These are phyloP conservation scores for Aspergillus novoparasiticus DNA, from an alignment of 2,329 filamentous ascomycete species.

Conservation along the genomic window DNA sequence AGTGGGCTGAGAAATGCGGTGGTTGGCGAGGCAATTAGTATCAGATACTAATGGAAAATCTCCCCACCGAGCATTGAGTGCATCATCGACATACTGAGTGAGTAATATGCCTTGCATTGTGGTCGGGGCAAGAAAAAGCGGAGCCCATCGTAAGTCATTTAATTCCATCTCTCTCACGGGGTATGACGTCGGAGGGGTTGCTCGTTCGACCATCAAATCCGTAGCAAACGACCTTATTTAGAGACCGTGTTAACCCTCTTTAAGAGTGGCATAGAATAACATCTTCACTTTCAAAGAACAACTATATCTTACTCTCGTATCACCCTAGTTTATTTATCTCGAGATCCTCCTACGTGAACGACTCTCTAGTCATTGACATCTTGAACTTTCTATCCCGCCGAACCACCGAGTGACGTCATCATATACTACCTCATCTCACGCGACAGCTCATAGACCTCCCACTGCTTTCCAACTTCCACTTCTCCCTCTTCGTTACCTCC, in stretches of 20 bases:
- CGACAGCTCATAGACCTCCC: not conserved
- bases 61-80: not conserved
- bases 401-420: constrained; percentile 25
- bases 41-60: not conserved
- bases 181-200: constrained; percentile 9
- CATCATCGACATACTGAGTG: not conserved
- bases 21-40: constrained; percentile 20
- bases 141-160: not conserved
- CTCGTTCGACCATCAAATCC: too few species aligned
- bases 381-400: not conserved
- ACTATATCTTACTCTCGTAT: not conserved
- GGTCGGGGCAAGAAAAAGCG: not conserved
- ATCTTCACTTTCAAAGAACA: not conserved
- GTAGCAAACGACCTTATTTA: constrained; percentile 3
- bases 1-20: constrained; percentile 10
- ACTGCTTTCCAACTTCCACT: not conserved
- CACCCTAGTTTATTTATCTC: not conserved
- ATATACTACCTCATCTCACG: constrained; percentile 11
- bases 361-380: not conserved
- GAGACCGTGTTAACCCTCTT: not conserved
- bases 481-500: not conserved
- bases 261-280: not conserved
- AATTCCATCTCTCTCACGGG: not conserved
- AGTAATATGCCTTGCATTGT: not conserved
- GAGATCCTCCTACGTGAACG: too few species aligned